Base-by-base conservation (phyloP, 805 yeast genomes). In the Suhomyces emberorum region DNA sequence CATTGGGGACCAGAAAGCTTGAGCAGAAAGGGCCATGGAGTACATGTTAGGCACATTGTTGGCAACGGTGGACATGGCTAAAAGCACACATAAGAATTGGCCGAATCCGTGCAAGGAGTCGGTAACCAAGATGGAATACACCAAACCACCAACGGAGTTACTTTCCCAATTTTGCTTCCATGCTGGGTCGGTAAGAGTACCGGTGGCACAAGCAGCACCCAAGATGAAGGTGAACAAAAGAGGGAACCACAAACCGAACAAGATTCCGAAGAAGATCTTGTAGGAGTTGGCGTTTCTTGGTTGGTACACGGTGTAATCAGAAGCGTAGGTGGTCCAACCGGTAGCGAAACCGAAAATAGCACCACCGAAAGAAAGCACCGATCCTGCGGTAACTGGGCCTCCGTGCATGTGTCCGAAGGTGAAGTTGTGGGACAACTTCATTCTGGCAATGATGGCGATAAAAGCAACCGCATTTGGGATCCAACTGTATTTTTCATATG, bases 31-130 rank as follows among this genome's bases (percentile, higher is more conserved):
- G 27, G 88, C 89, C 52, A 88, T 77, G 17, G 97, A 86, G 71
- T 89, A 89, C 83, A 88, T 81, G 70, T 88, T 88, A 62, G 96
- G 96, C 61, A 88, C 79, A 69, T 88, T 88, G 73, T 87, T 88
- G 47, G 96, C 81, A 39, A 89, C 83, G 21, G 95, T 87, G 21
- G 96, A 86, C 47, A 89, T 65, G 12, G 95, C 87, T 46, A 89
- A 69, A 14, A 89, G 20, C 21, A 89, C 96, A 63, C 89, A 77
- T 63, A 89, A 81, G 72, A 89, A 88, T 61, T 86, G 81, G 44
- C 96, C 96, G 50, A 89, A 87, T 7, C 88, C 89, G 62, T 85
- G 89, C 42, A 88, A 72, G 4, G 95, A 83, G 57, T 88, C 75
- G 46, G 78, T 74, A 36, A 86, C 93, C 42, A 89, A 69, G 48